phyloP scores from a whole-genome alignment of 2,329 filamentous ascomycete species.

The Cordyceps cateniannulata region DNA sequence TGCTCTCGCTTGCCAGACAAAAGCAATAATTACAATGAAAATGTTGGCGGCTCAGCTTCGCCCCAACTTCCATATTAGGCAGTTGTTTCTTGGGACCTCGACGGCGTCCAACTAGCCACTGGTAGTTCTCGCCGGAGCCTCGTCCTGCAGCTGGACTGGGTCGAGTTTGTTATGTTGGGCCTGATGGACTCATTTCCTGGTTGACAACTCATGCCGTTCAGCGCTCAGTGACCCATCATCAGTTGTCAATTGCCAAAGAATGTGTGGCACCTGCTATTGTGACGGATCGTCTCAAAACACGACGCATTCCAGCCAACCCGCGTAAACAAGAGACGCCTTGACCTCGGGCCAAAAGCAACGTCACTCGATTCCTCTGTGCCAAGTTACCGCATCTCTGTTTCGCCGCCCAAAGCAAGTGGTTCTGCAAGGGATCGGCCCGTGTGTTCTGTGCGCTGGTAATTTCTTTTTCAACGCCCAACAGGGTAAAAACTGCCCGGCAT shows the following conservation, averaged over 20 bases:
- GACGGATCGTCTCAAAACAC: too few species aligned
- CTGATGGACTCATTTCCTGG: background rate
- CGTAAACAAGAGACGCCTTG: too few species aligned
- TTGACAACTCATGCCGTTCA: background rate
- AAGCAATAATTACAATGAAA: background rate
- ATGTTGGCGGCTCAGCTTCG: background rate
- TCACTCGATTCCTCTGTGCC: background rate
- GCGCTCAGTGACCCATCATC: too few species aligned
- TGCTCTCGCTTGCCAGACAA: background rate
- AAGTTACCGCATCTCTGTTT: too few species aligned
- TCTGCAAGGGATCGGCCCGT: conserved; percentile 7
- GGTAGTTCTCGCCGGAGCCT: background rate
- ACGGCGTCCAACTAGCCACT: background rate
- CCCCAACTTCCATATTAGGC: background rate
- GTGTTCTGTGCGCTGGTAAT: conserved; percentile 1
- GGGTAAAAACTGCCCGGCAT: background rate
- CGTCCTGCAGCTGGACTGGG: background rate
- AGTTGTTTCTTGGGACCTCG: background rate
- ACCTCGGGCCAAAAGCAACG: background rate
- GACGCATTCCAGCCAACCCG: too few species aligned
- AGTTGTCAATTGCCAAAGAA: too few species aligned
- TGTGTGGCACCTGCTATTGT: too few species aligned
- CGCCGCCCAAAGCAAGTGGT: too few species aligned
- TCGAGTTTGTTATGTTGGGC: background rate
- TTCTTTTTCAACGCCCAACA: background rate